Percentiles rank a stretch among this genome's conserved stretches.
Conservation (phyloP, 148 eudicot genomes). For the Amaranthus cruentus region DNA sequence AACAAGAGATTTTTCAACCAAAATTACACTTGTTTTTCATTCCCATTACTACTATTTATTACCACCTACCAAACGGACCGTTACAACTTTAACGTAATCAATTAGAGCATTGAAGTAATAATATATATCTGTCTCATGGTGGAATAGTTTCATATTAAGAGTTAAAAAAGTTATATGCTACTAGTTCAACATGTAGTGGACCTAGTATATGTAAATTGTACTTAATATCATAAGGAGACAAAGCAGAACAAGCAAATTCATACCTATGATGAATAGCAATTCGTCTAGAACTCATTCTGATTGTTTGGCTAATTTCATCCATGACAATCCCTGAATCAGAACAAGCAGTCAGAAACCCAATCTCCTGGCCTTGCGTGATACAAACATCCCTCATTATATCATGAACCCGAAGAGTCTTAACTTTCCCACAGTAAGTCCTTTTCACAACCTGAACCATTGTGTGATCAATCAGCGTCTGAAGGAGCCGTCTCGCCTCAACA, state of each 20-base stretch:
- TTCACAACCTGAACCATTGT: constrained; percentile 27
- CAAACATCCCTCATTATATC: constrained; percentile 38
- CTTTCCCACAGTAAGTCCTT: constrained; percentile 19
- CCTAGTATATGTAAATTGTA: too few relatives aligned
- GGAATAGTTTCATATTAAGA: too few relatives aligned
- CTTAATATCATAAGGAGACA: neutral
- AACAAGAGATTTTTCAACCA: too few relatives aligned
- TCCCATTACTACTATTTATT: too few relatives aligned
- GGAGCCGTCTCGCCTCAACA: constrained; percentile 16
- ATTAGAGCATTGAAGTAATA: too few relatives aligned
- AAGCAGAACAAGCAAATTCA: neutral
- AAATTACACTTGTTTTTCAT: too few relatives aligned
- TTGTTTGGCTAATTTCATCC: too few relatives aligned
- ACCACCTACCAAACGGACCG: too few relatives aligned
- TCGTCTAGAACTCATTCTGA: constrained; percentile 12
- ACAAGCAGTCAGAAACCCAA: constrained; percentile 12
- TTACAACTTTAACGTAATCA: too few relatives aligned
- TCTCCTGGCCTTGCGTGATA: constrained; percentile 20
- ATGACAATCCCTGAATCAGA: neutral
- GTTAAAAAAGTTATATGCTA: too few relatives aligned
- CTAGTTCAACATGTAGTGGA: too few relatives aligned
- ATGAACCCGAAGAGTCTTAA: constrained; percentile 21
- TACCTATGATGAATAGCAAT: constrained; percentile 20
- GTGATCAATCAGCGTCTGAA: constrained; percentile 26
- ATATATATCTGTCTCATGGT: too few relatives aligned